These are phyloP conservation scores for Mucuna pruriens DNA, from an alignment of 306 rosid species.

Conservation along the genomic window DNA sequence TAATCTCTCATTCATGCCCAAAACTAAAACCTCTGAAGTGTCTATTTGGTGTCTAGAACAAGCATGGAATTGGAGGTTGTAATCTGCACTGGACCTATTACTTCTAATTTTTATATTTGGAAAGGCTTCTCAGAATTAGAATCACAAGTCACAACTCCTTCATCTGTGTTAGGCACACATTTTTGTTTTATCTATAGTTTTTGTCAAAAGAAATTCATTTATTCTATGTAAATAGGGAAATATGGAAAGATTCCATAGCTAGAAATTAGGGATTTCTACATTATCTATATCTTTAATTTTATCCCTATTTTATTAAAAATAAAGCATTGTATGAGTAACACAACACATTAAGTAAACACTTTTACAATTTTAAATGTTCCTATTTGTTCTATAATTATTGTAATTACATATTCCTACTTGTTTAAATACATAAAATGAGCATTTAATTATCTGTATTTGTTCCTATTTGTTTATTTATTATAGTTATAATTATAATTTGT, in stretches of 20 bases:
- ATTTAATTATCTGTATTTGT: neutral
- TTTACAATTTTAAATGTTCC: neutral
- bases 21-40: too few species aligned
- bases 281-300: too few species aligned
- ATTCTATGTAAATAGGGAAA: too few species aligned
- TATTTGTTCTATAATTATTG: neutral
- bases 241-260: too few species aligned
- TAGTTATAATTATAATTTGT: too few species aligned
- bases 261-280: too few species aligned
- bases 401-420: neutral
- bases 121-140: neutral
- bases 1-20: neutral
- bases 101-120: neutral
- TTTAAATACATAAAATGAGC: neutral
- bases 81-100: neutral
- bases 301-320: too few species aligned
- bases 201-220: too few species aligned
- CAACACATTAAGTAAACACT: too few species aligned
- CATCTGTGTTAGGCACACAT: neutral
- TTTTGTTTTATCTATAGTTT: neutral
- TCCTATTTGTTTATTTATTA: neutral
- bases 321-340: too few species aligned
- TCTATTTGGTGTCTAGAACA: neutral
- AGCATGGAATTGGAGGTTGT: neutral
- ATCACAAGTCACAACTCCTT: neutral